Conservation (phyloP, 768 basidiomycete genomes). For the Pisolithus tinctorius region DNA sequence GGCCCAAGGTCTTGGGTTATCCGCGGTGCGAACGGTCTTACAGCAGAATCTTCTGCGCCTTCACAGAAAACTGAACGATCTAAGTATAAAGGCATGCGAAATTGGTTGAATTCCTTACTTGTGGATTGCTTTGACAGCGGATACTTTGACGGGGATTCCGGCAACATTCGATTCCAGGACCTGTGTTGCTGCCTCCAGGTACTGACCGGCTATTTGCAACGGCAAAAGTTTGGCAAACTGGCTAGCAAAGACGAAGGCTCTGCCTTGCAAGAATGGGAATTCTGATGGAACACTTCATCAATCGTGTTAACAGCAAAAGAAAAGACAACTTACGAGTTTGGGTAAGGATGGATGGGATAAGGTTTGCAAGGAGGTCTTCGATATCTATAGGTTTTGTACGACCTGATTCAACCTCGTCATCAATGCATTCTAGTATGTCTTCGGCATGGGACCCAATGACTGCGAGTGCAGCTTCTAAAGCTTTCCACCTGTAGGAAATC, state of each 20-base stretch:
- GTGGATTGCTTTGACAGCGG: conserved; percentile 87
- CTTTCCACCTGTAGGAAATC: conserved; percentile 69
- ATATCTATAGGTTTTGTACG: conserved; percentile 68
- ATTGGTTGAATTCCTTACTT: conserved; percentile 52
- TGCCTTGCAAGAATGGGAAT: conserved; percentile 87
- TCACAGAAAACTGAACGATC: conserved; percentile 60
- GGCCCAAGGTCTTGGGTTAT: conserved; percentile 81
- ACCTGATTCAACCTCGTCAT: conserved; percentile 66
- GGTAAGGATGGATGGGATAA: conserved; percentile 71
- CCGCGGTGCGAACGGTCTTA: conserved; percentile 59
- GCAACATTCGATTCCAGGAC: conserved; percentile 72
- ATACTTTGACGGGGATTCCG: conserved; percentile 85
- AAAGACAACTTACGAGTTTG: conserved; percentile 51
- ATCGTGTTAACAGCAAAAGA: neutral
- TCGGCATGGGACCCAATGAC: conserved; percentile 77
- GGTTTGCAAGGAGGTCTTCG: conserved; percentile 62
- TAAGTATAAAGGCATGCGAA: neutral
- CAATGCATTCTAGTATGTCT: conserved; percentile 65
- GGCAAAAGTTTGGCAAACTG: conserved; percentile 77
- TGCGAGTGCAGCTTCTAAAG: conserved; percentile 79
- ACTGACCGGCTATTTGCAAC: conserved; percentile 67
- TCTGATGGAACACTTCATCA: conserved; percentile 37
- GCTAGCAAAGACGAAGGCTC: conserved; percentile 92
- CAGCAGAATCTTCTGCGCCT: conserved; percentile 47
- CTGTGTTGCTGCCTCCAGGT: conserved; percentile 79